Percentiles rank a stretch among this genome's conserved stretches.
phyloP scores from a whole-genome alignment of 768 basidiomycete genomes.

The Tricholoma matsutake region DNA sequence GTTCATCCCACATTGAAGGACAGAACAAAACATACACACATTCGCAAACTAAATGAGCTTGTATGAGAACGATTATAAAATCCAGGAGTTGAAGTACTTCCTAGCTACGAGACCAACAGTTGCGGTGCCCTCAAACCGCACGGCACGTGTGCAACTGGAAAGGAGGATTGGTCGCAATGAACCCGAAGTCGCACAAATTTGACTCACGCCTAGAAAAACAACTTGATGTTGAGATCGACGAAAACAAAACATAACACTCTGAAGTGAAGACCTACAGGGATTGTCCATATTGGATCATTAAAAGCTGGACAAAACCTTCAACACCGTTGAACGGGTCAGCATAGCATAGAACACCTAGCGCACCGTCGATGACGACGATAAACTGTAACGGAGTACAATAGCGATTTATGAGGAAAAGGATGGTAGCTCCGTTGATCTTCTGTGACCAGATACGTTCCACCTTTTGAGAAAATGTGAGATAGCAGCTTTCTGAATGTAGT shows the following conservation, averaged over 20 bases:
- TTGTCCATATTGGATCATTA: conserved; percentile 20
- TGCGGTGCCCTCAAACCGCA: conserved; percentile 27
- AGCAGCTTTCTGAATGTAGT: background rate
- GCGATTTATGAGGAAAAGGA: conserved; percentile 29
- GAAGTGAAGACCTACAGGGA: conserved; percentile 14
- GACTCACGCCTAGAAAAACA: conserved; percentile 4
- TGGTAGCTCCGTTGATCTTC: conserved; percentile 19
- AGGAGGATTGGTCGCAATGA: background rate
- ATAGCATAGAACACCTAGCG: background rate
- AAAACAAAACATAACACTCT: background rate
- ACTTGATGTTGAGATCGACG: background rate
- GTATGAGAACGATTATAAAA: background rate
- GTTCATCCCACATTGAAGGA: background rate
- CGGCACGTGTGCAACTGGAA: conserved; percentile 23
- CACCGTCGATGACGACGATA: conserved; percentile 23
- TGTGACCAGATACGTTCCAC: conserved; percentile 28
- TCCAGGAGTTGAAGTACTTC: conserved; percentile 6
- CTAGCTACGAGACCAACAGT: conserved; percentile 25
- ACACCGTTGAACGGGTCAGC: no score
- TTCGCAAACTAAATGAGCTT: conserved; percentile 19
- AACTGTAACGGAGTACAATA: conserved; percentile 27
- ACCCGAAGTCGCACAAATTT: no score
- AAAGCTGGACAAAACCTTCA: conserved; percentile 17
- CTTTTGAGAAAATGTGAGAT: conserved; percentile 6
- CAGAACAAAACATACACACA: conserved; percentile 8